Conservation (phyloP, 768 basidiomycete genomes). For the Candolleomyces eurysporus region DNA sequence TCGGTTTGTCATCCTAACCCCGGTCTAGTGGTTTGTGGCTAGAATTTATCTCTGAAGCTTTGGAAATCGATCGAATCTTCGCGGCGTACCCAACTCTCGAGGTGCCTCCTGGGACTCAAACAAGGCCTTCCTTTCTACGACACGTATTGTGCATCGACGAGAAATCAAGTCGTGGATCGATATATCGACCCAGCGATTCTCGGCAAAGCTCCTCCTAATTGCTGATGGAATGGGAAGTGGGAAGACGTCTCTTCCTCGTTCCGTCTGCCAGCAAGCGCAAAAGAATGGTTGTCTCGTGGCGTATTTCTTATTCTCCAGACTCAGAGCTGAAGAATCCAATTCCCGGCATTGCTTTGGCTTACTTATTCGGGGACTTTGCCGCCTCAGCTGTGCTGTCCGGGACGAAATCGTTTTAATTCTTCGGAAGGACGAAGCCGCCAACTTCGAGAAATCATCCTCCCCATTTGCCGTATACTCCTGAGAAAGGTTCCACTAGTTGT, state of each 20-base stretch:
- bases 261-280: neutral
- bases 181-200: neutral
- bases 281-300: neutral
- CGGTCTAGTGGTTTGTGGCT: too few species aligned
- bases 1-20: too few species aligned
- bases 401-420: neutral
- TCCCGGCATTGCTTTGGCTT: neutral
- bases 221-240: neutral
- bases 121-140: neutral
- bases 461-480: neutral
- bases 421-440: neutral
- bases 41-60: too few species aligned
- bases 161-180: neutral
- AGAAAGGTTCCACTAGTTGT: neutral
- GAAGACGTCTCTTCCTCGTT: neutral
- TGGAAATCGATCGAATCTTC: neutral
- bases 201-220: neutral
- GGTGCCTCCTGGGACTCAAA: neutral
- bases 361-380: neutral
- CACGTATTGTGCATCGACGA: neutral
- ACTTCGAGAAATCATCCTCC: neutral
- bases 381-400: neutral
- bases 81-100: neutral
- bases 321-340: neutral
- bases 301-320: neutral